Conservation (phyloP, 805 yeast species). For the Alloascoidea hylecoeti region DNA sequence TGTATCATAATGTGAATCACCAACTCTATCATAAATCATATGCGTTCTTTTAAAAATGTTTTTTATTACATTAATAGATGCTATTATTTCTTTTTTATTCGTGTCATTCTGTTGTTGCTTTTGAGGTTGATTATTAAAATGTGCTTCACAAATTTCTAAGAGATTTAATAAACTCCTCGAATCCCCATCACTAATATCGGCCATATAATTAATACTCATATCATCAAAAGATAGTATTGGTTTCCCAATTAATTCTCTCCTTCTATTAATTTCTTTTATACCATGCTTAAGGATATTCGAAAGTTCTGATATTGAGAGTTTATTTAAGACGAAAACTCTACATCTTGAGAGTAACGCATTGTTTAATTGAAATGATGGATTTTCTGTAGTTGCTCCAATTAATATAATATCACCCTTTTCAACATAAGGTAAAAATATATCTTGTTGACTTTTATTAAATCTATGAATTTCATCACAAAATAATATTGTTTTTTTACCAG, state of each 20-base stretch:
- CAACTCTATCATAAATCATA: slow-evolving; percentile 67
- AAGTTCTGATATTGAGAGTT: slow-evolving; percentile 35
- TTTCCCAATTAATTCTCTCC: slow-evolving; percentile 34
- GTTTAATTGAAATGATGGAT: slow-evolving; percentile 72
- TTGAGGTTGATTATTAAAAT: slow-evolving; percentile 15
- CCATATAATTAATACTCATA: slow-evolving; percentile 51
- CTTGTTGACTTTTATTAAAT: slow-evolving; percentile 79
- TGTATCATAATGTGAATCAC: slow-evolving; percentile 90
- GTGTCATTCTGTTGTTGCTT: background rate
- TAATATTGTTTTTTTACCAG: slow-evolving; percentile 46
- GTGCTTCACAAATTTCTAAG: slow-evolving; percentile 58
- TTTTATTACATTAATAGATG: slow-evolving; percentile 19
- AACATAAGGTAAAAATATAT: slow-evolving; percentile 65
- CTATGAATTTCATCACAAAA: slow-evolving; percentile 93
- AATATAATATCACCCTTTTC: slow-evolving; percentile 73
- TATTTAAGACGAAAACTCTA: slow-evolving; percentile 56
- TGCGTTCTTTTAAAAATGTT: slow-evolving; percentile 32
- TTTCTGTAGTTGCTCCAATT: slow-evolving; percentile 96
- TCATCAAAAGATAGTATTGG: slow-evolving; percentile 37
- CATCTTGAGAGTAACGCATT: slow-evolving; percentile 79
- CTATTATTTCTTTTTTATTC: background rate
- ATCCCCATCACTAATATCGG: slow-evolving; percentile 75
- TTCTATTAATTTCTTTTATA: slow-evolving; percentile 38
- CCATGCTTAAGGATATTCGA: slow-evolving; percentile 42
- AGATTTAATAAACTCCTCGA: slow-evolving; percentile 74